These are phyloP conservation scores for Aquilaria yunnanensis DNA, from an alignment of 345 rosid species.

Conservation along the genomic window DNA sequence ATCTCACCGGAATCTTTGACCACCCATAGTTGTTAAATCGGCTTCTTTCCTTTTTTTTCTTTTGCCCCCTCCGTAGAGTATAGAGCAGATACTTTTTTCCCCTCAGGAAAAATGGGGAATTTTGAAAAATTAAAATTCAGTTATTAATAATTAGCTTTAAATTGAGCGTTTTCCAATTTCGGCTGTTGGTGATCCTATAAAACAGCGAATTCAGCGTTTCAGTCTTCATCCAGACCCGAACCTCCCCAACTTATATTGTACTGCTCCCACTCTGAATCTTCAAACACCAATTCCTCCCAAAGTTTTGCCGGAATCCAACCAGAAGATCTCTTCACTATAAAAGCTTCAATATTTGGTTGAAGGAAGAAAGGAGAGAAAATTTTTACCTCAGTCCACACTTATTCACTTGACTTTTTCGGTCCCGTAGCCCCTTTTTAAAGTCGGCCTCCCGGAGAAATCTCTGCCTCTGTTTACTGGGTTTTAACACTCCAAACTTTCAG, in stretches of 20 bases:
- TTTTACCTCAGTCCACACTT: neutral
- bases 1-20: constrained; percentile 18
- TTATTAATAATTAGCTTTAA: neutral
- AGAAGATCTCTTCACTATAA: neutral
- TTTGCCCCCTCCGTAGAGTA: neutral
- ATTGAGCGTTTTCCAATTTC: constrained; percentile 22
- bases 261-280: constrained; percentile 2
- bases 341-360: neutral
- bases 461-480: neutral
- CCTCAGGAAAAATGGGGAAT: neutral
- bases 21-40: neutral
- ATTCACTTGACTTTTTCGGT: constrained; percentile 7
- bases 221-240: constrained; percentile 16
- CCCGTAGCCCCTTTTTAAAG: neutral
- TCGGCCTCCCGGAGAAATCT: neutral
- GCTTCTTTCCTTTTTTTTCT: neutral
- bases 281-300: no score
- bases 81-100: no score
- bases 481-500: neutral
- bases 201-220: constrained; percentile 37
- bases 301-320: neutral
- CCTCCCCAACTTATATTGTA: constrained; percentile 8
- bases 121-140: neutral
- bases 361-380: neutral
- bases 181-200: constrained; percentile 55